Percentiles rank a stretch among this genome's conserved stretches.
These are phyloP conservation scores for Exophiala calicioides DNA, from an alignment of 2,329 filamentous ascomycete genomes.

Conservation along the genomic window DNA sequence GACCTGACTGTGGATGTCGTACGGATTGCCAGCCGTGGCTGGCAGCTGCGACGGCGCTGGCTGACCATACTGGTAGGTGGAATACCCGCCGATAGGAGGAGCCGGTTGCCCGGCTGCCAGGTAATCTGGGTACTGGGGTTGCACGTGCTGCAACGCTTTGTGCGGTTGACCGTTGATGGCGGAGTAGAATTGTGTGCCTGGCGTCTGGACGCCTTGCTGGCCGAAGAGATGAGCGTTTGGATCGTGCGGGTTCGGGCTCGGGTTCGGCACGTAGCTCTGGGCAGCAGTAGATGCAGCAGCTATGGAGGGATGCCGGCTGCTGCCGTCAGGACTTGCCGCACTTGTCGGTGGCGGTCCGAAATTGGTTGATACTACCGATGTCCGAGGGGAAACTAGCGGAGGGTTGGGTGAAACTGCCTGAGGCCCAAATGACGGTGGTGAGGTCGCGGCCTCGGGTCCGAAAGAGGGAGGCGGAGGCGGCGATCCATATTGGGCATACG, in stretches of 20 bases:
- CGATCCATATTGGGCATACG: conserved; percentile 22
- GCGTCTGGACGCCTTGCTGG: conserved; percentile 28
- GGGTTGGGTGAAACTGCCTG: conserved; percentile 22
- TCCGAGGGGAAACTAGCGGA: conserved; percentile 20
- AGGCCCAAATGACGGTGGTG: conserved; percentile 24
- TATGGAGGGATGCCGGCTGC: conserved; percentile 17
- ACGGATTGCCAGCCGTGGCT: conserved; percentile 31
- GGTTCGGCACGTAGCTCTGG: conserved; percentile 20
- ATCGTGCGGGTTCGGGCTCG: conserved; percentile 15
- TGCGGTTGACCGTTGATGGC: conserved; percentile 28
- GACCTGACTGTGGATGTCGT: conserved; percentile 49
- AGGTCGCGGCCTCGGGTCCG: conserved; percentile 16
- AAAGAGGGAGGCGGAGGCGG: conserved; percentile 15
- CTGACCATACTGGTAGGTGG: conserved; percentile 45
- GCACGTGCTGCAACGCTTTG: conserved; percentile 35
- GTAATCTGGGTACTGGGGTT: conserved; percentile 38
- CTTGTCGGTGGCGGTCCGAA: conserved; percentile 13
- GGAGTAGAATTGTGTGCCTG: conserved; percentile 34
- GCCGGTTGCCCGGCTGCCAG: conserved; percentile 27
- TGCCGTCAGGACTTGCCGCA: conserved; percentile 14
- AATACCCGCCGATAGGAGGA: conserved; percentile 40
- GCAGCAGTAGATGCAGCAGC: conserved; percentile 24
- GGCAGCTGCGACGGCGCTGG: conserved; percentile 24
- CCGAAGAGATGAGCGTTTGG: conserved; percentile 24
- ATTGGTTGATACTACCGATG: conserved; percentile 19